These are phyloP conservation scores for Lotus japonicus DNA, from an alignment of 306 rosid genomes.

Conservation along the genomic window DNA sequence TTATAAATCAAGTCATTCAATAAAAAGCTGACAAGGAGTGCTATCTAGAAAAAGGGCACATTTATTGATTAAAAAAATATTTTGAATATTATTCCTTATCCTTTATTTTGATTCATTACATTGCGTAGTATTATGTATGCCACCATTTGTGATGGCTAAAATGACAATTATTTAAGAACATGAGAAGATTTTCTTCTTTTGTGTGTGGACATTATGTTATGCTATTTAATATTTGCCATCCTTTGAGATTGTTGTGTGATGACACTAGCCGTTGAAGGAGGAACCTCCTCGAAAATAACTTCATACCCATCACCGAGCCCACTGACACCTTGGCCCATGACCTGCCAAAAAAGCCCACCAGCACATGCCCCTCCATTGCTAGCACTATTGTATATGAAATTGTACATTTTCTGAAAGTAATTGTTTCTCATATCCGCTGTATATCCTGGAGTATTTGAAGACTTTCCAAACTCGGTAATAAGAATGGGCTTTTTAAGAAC, in stretches of 20 bases:
- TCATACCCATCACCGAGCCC: conserved; percentile 17
- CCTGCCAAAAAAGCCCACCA: conserved; percentile 37
- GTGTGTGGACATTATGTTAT: too few relatives aligned
- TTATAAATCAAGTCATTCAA: background rate
- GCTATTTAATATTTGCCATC: background rate
- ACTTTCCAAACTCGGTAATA: conserved; percentile 32
- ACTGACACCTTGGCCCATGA: conserved; percentile 22
- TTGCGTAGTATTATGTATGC: too few relatives aligned
- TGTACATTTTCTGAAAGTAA: conserved; percentile 16
- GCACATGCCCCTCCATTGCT: conserved; percentile 17
- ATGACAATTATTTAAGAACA: too few relatives aligned
- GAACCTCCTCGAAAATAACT: conserved; percentile 10
- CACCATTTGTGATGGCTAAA: too few relatives aligned
- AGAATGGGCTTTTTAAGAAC: conserved; percentile 24
- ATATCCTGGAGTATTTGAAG: conserved; percentile 18
- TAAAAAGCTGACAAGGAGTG: background rate
- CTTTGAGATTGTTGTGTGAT: conserved; percentile 19
- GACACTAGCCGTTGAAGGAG: conserved; percentile 28
- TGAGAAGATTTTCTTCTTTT: too few relatives aligned
- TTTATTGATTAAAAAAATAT: too few relatives aligned
- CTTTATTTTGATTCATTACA: background rate
- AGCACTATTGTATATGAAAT: background rate
- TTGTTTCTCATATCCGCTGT: conserved; percentile 13
- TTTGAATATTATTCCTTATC: background rate
- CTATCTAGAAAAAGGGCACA: too few relatives aligned